Percentiles rank a stretch among this genome's conserved stretches.
These are phyloP conservation scores for Panicum hallii DNA, from an alignment of 202 grass and related monocot species.

Conservation along the genomic window DNA sequence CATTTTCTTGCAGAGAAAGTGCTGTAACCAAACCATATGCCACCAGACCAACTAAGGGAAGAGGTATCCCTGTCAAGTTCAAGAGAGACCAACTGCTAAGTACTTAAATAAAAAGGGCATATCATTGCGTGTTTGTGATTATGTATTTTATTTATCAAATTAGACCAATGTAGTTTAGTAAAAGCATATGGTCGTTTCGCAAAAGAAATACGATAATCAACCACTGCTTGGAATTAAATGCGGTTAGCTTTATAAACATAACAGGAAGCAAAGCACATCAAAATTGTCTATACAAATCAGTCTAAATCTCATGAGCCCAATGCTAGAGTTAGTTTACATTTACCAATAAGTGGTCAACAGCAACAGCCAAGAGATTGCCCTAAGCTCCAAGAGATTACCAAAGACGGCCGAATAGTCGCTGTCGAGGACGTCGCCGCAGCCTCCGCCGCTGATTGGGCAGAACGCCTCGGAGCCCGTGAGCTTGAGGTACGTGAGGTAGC, in stretches of 20 bases:
- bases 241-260: background rate
- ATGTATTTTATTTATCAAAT: background rate
- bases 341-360: background rate
- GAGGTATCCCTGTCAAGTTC: conserved; percentile 67
- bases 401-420: conserved; percentile 80
- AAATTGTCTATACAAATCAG: background rate
- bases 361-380: background rate
- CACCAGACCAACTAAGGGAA: conserved; percentile 71
- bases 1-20: conserved; percentile 76
- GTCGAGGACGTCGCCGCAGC: conserved; percentile 77
- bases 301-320: background rate
- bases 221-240: background rate
- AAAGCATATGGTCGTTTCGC: background rate
- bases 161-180: background rate
- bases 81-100: background rate
- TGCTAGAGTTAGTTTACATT: background rate
- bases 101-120: too few relatives aligned
- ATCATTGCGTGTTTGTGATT: too few relatives aligned
- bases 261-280: background rate
- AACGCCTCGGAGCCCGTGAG: conserved; percentile 79
- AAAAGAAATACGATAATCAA: background rate
- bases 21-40: conserved; percentile 71
- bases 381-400: conserved; percentile 52
- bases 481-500: conserved; percentile 90
- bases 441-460: conserved; percentile 70